Evolutionary conservation across 345 rosid species (phyloP).

Genomic region (Theobroma cacao): DNA sequence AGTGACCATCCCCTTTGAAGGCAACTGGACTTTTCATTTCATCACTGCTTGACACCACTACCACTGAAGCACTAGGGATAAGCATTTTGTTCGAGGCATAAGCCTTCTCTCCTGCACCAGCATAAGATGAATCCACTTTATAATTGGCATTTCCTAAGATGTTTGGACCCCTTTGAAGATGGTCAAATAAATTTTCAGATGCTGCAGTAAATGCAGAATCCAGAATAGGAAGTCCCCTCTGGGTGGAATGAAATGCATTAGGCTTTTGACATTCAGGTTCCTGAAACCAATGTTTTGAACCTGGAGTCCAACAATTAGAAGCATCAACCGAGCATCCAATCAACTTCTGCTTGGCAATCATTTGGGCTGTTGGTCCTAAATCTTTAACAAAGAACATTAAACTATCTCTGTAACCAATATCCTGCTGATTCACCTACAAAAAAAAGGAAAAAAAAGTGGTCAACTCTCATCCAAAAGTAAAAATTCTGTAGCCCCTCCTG

Average conservation of each 20-base stretch:
- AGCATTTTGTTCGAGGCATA: background rate
- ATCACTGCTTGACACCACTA: background rate
- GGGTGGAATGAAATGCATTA: slow-evolving; percentile 8
- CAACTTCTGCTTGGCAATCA: slow-evolving; percentile 39
- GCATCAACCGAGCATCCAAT: slow-evolving; percentile 21
- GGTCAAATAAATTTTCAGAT: slow-evolving; percentile 2
- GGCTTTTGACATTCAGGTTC: slow-evolving; percentile 9
- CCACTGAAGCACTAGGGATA: background rate
- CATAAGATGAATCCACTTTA: background rate
- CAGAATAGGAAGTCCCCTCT: background rate
- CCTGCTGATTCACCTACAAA: slow-evolving; percentile 37
- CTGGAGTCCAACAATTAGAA: slow-evolving; percentile 15
- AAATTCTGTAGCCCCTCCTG: background rate
- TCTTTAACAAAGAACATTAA: slow-evolving; percentile 43
- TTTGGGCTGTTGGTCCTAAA: slow-evolving; percentile 51
- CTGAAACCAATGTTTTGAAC: slow-evolving; percentile 11
- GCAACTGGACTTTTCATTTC: background rate
- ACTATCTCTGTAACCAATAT: slow-evolving; percentile 35
- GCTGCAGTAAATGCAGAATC: background rate
- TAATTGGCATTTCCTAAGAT: background rate
- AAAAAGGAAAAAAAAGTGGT: background rate
- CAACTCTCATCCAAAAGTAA: background rate
- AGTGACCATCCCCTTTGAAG: background rate
- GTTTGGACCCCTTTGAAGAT: background rate
- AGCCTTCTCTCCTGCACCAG: background rate